phyloP scores from a whole-genome alignment of 768 basidiomycete species.

The Calocybe indica region DNA sequence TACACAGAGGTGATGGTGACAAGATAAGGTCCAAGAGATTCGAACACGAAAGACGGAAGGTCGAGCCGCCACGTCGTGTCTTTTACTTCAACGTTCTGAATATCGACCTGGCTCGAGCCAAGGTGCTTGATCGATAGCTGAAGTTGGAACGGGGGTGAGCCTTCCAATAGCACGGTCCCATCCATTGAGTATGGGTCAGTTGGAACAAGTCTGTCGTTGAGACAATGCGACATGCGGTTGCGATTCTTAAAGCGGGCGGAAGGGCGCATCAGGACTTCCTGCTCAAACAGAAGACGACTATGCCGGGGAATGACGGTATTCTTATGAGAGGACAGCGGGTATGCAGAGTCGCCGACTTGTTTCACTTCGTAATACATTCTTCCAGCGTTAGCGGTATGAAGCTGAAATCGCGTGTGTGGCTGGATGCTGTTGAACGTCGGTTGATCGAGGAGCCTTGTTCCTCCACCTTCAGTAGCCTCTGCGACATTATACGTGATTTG shows the following conservation, averaged over 20 bases:
- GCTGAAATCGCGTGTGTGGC: constrained; percentile 69
- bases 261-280: constrained; percentile 78
- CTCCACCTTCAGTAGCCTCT: constrained; percentile 58
- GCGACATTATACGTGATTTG: constrained; percentile 88
- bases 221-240: constrained; percentile 66
- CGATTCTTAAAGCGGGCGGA: constrained; percentile 71
- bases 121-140: constrained; percentile 72
- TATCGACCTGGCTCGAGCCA: constrained; percentile 60
- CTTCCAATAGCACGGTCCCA: constrained; percentile 65
- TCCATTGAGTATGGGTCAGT: constrained; percentile 48
- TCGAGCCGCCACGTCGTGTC: constrained; percentile 64
- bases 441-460: constrained; percentile 66
- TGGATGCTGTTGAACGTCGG: constrained; percentile 84
- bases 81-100: constrained; percentile 44
- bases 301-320: constrained; percentile 59
- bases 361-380: constrained; percentile 88
- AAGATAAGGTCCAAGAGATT: constrained; percentile 75
- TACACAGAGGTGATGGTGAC: constrained; percentile 71
- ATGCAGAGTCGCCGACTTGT: constrained; percentile 81
- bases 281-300: constrained; percentile 73
- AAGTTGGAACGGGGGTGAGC: constrained; percentile 82
- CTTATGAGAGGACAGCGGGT: constrained; percentile 68
- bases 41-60: constrained; percentile 65
- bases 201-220: constrained; percentile 60
- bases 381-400: constrained; percentile 73